Evolutionary conservation across 1,284 basidiomycete species (phyloP), one percentile per base, ranked within the genome.

Genomic region (Ganoderma sp.): DNA sequence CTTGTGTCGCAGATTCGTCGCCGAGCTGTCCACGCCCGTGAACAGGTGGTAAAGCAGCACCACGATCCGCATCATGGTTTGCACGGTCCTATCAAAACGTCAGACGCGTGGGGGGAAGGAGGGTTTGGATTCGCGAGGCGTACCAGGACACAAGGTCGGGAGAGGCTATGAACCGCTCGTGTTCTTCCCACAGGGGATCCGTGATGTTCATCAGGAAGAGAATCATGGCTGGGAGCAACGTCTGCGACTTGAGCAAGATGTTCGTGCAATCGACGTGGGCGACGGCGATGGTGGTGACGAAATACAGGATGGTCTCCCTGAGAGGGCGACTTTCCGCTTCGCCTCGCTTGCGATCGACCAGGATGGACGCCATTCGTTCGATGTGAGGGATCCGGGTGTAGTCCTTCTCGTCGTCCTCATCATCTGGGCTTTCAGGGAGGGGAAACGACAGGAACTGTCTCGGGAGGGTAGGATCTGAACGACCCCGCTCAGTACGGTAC

Each of bases 141-240:
- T 73, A 89, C 89, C 79, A 79, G 22, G 78, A 74, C 42, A 81
- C 75, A 39, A 73, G 76, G 61, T 78, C 75, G 1, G 82, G 71
- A n/a, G 84, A 80, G n/a, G 74, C 72, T 56, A 83, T 77, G 17
- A 86, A 73, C n/a, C 70, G 72, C 57, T 84, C 82, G 62, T 87
- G 84, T 59, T 90, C 90, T 74, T 92, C 90, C 89, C 90, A 93
- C 14, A 93, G 77, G 0, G 84, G 81, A 1, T 81, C 81, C 0
- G 85, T 82, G 52, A 90, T 78, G 41, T 85, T 80, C 57, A 83
- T 82, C 6, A 90, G 79, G 70, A 85, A 88, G 42, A 84, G 73
- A 15, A 91, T 81, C 28, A 93, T 76, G 0, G 90, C 87, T 0
- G 90, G 90, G 59, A 92, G 82, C 14, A 93, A 73, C 2, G 82